Base-by-base conservation (phyloP, 2,329 filamentous ascomycete genomes). In the Colletotrichum sp. region DNA sequence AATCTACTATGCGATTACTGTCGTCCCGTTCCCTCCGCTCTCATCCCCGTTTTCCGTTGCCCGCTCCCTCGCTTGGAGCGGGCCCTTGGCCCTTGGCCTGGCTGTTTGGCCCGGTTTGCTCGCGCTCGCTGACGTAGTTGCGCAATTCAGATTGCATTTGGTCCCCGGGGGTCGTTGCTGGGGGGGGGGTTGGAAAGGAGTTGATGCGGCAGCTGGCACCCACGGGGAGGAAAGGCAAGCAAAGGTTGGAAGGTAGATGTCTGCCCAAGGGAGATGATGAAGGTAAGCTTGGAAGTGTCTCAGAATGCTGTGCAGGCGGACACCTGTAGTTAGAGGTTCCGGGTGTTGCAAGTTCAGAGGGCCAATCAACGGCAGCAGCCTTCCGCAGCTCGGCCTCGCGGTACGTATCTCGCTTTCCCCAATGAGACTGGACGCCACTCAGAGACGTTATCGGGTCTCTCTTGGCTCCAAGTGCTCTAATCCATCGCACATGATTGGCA, bases 401-500 rank as follows among this genome's bases (percentile, higher is more conserved):
- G 38, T 48, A 48, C 38, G 38, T 48, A n/a, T n/a, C 58, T 55
- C 30, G 43, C 43, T 10, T 36, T 26, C 67, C 24, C 10, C 55
- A 60, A 66, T 66, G 18, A 48, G 38, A 48, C 38, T 48, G 48
- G 48, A 34, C 24, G 9, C 43, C 43, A 30, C 32, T 43, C 26
- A 43, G 38, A 57, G 21, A 36, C 28, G 61, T 38, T 24, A 34
- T 43, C 18, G 55, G 36, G 26, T 61, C 55, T 57, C 55, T 32
- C 30, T 36, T 57, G 55, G 15, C 71, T 69, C 26, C 18, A 48
- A 63, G 57, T 73, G 38, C 18, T 43, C 34, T 48, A 68, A 73
- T 74, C 75, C 26, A 21, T 38, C 43, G 30, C 64, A 72, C 43
- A 72, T 75, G 75, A 75, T 77, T 77, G 75, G 75, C 60, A 55